phyloP scores from a whole-genome alignment of 2,329 filamentous ascomycete genomes.

The Arthrinium puccinioides region DNA sequence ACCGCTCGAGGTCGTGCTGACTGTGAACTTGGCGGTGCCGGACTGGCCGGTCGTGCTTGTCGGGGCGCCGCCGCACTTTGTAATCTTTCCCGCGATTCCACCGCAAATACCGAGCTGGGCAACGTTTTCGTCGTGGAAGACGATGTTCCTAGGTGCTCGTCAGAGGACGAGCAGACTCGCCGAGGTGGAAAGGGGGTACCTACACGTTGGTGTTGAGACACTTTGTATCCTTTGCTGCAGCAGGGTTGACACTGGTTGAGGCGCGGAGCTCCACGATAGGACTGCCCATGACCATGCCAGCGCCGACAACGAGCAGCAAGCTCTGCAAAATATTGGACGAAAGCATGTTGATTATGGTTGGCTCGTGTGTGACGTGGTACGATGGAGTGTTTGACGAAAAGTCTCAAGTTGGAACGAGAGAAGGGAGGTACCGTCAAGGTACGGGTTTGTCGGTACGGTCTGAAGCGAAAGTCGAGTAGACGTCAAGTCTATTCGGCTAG shows the following conservation, averaged over 20 bases:
- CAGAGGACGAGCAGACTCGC: background rate
- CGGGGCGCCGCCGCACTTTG: slow-evolving; percentile 37
- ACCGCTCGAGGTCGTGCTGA: slow-evolving; percentile 32
- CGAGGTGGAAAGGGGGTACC: slow-evolving; percentile 16
- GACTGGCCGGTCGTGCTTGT: slow-evolving; percentile 35
- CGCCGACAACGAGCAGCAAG: slow-evolving; percentile 22
- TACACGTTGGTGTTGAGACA: slow-evolving; percentile 35
- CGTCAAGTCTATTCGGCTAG: no score
- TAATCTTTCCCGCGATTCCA: slow-evolving; percentile 39
- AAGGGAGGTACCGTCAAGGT: background rate
- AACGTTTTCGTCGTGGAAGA: slow-evolving; percentile 41
- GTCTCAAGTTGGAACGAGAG: slow-evolving; percentile 3
- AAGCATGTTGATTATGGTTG: slow-evolving; percentile 21
- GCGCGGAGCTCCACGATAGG: slow-evolving; percentile 36
- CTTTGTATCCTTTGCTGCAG: slow-evolving; percentile 29
- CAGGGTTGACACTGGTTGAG: slow-evolving; percentile 29
- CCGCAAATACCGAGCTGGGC: slow-evolving; percentile 42
- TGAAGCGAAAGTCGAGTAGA: no score
- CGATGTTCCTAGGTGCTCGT: slow-evolving; percentile 26
- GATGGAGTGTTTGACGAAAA: background rate
- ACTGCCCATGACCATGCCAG: slow-evolving; percentile 32
- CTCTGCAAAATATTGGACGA: slow-evolving; percentile 21
- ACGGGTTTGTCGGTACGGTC: background rate
- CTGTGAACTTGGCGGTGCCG: slow-evolving; percentile 40
- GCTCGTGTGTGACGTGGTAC: slow-evolving; percentile 4